Evolutionary conservation across 345 rosid genomes (phyloP).

Genomic region (Iberis pinnata): DNA sequence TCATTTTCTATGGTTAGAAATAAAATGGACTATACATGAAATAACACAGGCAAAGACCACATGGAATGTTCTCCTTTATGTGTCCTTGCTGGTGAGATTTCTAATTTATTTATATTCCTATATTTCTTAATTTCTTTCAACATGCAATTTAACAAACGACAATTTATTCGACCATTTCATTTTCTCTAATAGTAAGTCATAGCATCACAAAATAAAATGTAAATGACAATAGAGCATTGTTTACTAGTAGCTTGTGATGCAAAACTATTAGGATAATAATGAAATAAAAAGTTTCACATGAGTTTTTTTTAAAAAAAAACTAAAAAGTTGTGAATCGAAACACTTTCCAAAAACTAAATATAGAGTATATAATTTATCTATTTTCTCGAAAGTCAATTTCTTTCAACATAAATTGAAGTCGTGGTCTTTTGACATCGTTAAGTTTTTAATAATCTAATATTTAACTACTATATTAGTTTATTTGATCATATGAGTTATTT

Average conservation of each 20-base stretch:
- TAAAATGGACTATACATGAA: constrained; percentile 23
- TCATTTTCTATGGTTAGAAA: constrained; percentile 27
- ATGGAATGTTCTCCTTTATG: constrained; percentile 34
- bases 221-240: constrained; percentile 15
- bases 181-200: constrained; percentile 22
- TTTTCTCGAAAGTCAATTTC: no score
- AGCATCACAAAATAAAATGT: constrained; percentile 21
- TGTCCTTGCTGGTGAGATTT: constrained; percentile 17
- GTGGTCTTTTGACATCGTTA: no score
- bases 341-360: no score
- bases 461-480: no score
- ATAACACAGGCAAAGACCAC: constrained; percentile 27
- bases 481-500: no score
- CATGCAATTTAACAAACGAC: constrained; percentile 11
- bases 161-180: constrained; percentile 16
- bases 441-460: no score
- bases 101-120: constrained; percentile 12
- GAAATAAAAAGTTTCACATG: no score
- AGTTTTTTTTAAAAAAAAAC: no score
- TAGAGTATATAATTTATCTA: no score
- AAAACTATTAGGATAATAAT: constrained; percentile 19
- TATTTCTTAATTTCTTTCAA: not conserved
- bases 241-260: constrained; percentile 7
- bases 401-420: no score
- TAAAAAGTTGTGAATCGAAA: no score